Evolutionary conservation across 2,329 filamentous ascomycete species (phyloP), one percentile per base, ranked within the genome.

Genomic region (Trichoderma lentiforme): DNA sequence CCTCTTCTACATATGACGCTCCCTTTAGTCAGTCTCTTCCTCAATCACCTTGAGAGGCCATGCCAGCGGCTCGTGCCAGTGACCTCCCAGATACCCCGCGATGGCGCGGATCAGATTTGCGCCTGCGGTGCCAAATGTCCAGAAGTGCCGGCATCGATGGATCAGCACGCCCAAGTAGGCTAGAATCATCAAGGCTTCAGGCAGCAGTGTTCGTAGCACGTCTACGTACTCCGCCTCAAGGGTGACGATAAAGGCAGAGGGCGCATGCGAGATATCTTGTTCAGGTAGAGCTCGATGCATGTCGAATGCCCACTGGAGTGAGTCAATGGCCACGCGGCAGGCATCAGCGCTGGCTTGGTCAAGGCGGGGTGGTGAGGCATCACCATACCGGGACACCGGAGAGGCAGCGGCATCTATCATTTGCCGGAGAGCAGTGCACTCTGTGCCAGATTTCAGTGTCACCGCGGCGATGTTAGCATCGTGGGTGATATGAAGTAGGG

Each of bases 161-260:
- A 87, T 77, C 56, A 87, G 74, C 4, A 86, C 81, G 12, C 84
- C 85, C 72, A 86, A 87, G 74, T 87, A 82, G 6, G 84, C 85
- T 26, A 88, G 76, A 7, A 87, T 81, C 12, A 86, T 78, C 28
- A 88, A 77, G 8, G 83, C 83, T 62, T 83, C 83, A 0, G 83
- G 82, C 0, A 79, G 77, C n/a, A 79, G 75, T 32, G 79, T 78
- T 18, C 78, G 76, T 34, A 84, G 74, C 21, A 80, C 75, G 8
- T 82, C 78, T 53, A 82, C 75, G 62, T 80, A 84, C 18, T 79
- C 79, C 3, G 75, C 73, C 4, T 78, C 75, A 3, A 83, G 74
- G 21, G 78, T 72, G 3, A 81, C 78, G 11, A 78, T 78, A 61
- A 81, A 82, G 4, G 78, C 76, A 2, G 80, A 79, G 5, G 76